Evolutionary conservation across 371 early-diverging fungal genomes (phyloP).

Genomic region (Mortierella sp.): DNA sequence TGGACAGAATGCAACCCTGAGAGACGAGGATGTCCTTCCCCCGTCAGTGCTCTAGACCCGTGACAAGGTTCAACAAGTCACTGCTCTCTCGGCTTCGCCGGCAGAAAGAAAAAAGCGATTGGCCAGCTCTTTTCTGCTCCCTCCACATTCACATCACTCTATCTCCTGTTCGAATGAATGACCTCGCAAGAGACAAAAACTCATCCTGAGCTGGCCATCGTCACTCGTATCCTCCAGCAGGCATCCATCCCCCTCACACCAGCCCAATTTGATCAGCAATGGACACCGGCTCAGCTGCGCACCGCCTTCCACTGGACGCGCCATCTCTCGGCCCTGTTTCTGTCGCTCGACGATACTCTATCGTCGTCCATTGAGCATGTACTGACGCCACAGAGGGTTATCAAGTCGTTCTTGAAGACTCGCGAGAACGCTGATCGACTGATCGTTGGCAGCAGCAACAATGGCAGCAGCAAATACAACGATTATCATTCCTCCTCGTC

Average conservation of each 20-base stretch:
- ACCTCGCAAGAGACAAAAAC: conserved; percentile 16
- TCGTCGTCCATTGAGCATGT: not conserved
- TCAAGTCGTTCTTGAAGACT: conserved; percentile 19
- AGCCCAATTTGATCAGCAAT: conserved; percentile 35
- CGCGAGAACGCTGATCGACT: not conserved
- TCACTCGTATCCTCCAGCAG: conserved; percentile 34
- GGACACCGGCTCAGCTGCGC: conserved; percentile 28
- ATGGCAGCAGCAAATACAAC: not conserved
- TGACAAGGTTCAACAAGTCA: conserved; percentile 12
- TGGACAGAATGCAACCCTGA: not conserved
- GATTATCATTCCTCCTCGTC: not conserved
- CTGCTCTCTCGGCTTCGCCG: not conserved
- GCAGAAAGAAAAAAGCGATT: not conserved
- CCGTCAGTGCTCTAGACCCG: not conserved
- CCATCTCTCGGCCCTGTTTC: conserved; percentile 27
- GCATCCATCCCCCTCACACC: conserved; percentile 22
- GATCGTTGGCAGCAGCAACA: not conserved
- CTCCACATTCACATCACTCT: not conserved
- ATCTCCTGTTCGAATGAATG: conserved; percentile 19
- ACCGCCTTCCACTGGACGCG: conserved; percentile 47
- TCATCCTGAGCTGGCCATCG: conserved; percentile 36
- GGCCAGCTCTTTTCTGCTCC: not conserved
- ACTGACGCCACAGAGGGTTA: not conserved
- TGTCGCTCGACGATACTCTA: not conserved
- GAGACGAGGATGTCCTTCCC: not conserved